Evolutionary conservation across 805 yeast genomes (phyloP), one percentile per base, ranked within the genome.

Genomic region (Hagleromyces aurorensis): DNA sequence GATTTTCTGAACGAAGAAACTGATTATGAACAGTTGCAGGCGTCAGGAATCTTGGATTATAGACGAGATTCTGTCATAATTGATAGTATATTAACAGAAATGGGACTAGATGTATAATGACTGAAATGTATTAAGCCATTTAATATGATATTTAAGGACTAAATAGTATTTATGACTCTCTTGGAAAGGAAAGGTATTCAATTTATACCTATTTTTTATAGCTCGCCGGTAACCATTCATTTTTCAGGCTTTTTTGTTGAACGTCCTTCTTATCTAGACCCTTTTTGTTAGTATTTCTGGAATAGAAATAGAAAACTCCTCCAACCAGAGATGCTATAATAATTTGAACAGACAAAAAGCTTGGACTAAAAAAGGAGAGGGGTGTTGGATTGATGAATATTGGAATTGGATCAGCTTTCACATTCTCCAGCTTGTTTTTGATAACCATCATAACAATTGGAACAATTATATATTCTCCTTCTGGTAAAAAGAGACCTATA

Each of bases 311-410:
- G 24, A 62, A 75, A 26, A 68, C 43, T 23, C 61, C 69, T 29
- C 62, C 75, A 16, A 76, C 30, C 12, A 76, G 53, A 13, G 59
- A 67, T 3, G 62, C 43, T 34, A 83, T 57, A 15, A 81, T 42
- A 10, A 72, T 29, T 50, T 75, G 79, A 41, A 80, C 69, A 19
- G 80, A 53, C 35, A 84, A 50, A 48, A 85, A 69, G 56, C 77
- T 75, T 9, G 87, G 91, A 51, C 81, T 72, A 59, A 78, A 75
- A 31, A 77, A 40, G 1, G 93, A 78, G 44, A 86, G 62, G 33
- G 77, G 69, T 20, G 69, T 70, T 45, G 85, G 94, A 7, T 56
- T 56, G 33, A 86, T 70, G 13, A 62, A 53, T 25, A 81, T 60
- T 36, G 76, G 57, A 46, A 73, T 76, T 29, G 74, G 69, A 46